These are phyloP conservation scores for Diaporthe vaccinii DNA, from an alignment of 2,329 filamentous ascomycete species.

Conservation along the genomic window DNA sequence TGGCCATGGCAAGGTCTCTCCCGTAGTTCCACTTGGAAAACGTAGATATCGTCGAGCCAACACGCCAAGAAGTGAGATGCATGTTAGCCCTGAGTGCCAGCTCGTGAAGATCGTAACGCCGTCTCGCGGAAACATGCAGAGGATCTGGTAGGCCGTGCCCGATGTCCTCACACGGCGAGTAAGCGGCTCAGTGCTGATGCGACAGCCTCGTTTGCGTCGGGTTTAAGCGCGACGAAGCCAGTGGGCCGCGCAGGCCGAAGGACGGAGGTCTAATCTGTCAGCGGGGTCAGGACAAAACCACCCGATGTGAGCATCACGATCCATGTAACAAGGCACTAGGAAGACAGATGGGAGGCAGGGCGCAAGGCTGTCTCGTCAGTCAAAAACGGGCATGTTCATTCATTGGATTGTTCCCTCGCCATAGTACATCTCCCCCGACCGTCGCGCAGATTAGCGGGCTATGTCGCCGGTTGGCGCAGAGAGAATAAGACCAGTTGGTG, in stretches of 20 bases:
- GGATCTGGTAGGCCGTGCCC: background rate
- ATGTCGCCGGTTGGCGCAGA: conserved; percentile 16
- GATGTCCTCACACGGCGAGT: background rate
- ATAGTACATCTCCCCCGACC: conserved; percentile 12
- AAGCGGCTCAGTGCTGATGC: background rate
- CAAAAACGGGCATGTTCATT: conserved; percentile 21
- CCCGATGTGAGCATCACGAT: background rate
- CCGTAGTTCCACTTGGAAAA: background rate
- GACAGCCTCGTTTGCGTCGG: conserved; percentile 13
- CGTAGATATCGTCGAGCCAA: background rate
- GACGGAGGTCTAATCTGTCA: conserved; percentile 2
- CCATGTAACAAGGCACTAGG: background rate
- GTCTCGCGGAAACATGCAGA: background rate
- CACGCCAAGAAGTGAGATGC: background rate
- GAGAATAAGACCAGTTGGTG: conserved; percentile 17
- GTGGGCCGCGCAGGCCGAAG: background rate
- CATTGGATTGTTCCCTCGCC: background rate
- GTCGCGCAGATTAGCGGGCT: conserved; percentile 30
- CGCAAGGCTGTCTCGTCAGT: background rate
- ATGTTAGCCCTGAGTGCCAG: background rate
- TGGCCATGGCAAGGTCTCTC: too few species aligned
- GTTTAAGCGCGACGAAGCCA: conserved; percentile 4
- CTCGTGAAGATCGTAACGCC: background rate
- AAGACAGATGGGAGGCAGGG: background rate
- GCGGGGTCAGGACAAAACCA: background rate